A percentile compares a stretch with the other conserved stretches of the same genome.
Evolutionary conservation across 2,329 filamentous ascomycete genomes (phyloP).

Genomic region (Exophiala aquamarina): DNA sequence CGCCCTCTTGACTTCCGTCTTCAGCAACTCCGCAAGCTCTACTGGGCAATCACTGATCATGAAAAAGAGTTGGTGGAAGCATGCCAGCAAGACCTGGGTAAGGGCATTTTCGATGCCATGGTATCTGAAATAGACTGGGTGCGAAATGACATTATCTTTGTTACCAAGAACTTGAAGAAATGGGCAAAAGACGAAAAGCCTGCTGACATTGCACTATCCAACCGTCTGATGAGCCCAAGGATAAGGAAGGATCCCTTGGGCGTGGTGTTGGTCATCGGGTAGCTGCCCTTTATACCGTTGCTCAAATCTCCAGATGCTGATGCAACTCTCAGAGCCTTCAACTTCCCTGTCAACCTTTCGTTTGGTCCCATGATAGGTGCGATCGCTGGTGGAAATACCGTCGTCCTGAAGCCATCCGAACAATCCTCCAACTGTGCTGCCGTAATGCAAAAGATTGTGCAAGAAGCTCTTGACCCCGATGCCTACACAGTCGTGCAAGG

Average conservation of each 20-base stretch:
- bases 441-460: slow-evolving; percentile 75
- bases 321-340: slow-evolving; percentile 66
- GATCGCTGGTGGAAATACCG: slow-evolving; percentile 88
- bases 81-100: slow-evolving; percentile 73
- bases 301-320: slow-evolving; percentile 11
- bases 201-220: slow-evolving; percentile 66
- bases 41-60: slow-evolving; percentile 87
- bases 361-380: slow-evolving; percentile 81
- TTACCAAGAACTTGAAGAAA: slow-evolving; percentile 72
- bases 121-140: slow-evolving; percentile 75
- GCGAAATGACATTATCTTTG: slow-evolving; percentile 77
- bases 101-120: slow-evolving; percentile 71
- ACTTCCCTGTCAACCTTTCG: slow-evolving; percentile 84
- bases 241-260: slow-evolving; percentile 88
- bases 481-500: slow-evolving; percentile 81
- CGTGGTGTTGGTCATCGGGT: slow-evolving; percentile 78
- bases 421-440: slow-evolving; percentile 72
- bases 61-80: slow-evolving; percentile 71
- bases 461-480: slow-evolving; percentile 71
- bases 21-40: slow-evolving; percentile 86
- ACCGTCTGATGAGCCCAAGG: slow-evolving; percentile 68
- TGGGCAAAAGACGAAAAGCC: slow-evolving; percentile 82
- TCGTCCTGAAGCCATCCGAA: slow-evolving; percentile 88
- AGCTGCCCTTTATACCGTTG: slow-evolving; percentile 23
- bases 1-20: slow-evolving; percentile 79